phyloP scores from a whole-genome alignment of 129 eudicot genomes.

The Sambucus nigra region DNA sequence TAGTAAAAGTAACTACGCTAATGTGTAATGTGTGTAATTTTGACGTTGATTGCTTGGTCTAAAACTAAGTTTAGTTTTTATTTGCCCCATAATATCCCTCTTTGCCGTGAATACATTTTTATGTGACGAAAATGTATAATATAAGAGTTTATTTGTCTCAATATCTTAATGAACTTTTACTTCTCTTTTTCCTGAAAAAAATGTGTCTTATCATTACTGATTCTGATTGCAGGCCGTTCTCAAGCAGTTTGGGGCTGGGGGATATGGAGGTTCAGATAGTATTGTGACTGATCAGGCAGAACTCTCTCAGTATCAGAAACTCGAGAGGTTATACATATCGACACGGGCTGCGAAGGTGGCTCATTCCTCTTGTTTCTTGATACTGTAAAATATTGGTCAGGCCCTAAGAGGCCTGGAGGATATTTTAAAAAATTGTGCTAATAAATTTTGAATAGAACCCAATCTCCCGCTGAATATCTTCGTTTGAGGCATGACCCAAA shows the following conservation, averaged over 20 bases:
- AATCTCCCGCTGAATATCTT: too few species aligned
- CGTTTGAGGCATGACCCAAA: too few species aligned
- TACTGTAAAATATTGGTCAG: not conserved
- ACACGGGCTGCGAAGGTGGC: slow-evolving; percentile 92
- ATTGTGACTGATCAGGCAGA: slow-evolving; percentile 57
- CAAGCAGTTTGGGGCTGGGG: slow-evolving; percentile 90
- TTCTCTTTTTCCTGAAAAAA: not conserved
- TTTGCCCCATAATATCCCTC: not conserved
- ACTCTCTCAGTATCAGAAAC: slow-evolving; percentile 66
- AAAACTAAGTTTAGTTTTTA: not conserved
- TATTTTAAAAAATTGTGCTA: too few species aligned
- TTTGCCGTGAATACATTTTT: not conserved
- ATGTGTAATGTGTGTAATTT: not conserved
- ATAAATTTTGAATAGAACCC: too few species aligned
- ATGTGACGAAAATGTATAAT: not conserved
- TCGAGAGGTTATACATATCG: slow-evolving; percentile 78
- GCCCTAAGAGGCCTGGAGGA: too few species aligned
- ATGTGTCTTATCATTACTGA: not conserved
- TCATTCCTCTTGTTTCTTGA: slow-evolving; percentile 4
- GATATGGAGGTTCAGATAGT: slow-evolving; percentile 58
- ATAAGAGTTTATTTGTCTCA: not conserved
- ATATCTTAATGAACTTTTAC: not conserved
- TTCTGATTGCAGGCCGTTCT: slow-evolving; percentile 58
- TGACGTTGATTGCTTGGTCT: slow-evolving; percentile 1
- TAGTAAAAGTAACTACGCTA: not conserved